These are phyloP conservation scores for Lycium barbarum DNA, from an alignment of 257 asterid genomes.

Conservation along the genomic window DNA sequence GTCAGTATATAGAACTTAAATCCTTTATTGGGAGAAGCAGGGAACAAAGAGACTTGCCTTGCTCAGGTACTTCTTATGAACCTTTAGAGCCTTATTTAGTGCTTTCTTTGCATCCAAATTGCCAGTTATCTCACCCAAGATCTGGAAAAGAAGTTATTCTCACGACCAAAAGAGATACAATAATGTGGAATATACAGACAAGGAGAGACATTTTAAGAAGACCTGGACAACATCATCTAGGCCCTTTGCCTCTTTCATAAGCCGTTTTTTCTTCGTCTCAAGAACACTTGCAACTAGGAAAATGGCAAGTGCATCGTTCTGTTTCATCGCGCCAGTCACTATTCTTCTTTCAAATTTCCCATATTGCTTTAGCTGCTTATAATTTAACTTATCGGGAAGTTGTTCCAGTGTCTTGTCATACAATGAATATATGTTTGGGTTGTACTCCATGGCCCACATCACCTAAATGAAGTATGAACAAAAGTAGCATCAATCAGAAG, in stretches of 20 bases:
- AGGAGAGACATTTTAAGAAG: conserved; percentile 20
- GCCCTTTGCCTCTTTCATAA: conserved; percentile 87
- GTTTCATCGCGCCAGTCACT: conserved; percentile 72
- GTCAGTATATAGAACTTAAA: not conserved
- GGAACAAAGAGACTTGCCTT: conserved; percentile 57
- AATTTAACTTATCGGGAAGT: conserved; percentile 42
- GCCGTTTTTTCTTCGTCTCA: conserved; percentile 78
- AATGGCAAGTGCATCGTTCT: conserved; percentile 79
- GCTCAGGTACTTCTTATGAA: conserved; percentile 83
- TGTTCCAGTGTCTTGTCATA: conserved; percentile 55
- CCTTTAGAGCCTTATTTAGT: conserved; percentile 67
- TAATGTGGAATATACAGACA: not conserved
- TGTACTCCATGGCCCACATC: conserved; percentile 99
- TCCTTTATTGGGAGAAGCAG: not conserved
- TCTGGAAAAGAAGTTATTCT: conserved; percentile 42
- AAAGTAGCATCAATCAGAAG: not conserved
- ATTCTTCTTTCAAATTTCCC: conserved; percentile 87
- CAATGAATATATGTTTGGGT: conserved; percentile 60
- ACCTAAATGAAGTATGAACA: conserved; percentile 49
- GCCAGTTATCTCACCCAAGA: conserved; percentile 89
- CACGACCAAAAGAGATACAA: not conserved
- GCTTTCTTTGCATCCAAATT: conserved; percentile 92
- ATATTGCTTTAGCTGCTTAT: conserved; percentile 62
- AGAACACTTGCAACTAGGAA: conserved; percentile 93
- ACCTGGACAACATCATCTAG: conserved; percentile 92